A percentile compares a stretch with the other conserved stretches of the same genome.
Evolutionary conservation across 2,329 filamentous ascomycete species (phyloP).

Genomic region (Pseudogymnoascus sp.): DNA sequence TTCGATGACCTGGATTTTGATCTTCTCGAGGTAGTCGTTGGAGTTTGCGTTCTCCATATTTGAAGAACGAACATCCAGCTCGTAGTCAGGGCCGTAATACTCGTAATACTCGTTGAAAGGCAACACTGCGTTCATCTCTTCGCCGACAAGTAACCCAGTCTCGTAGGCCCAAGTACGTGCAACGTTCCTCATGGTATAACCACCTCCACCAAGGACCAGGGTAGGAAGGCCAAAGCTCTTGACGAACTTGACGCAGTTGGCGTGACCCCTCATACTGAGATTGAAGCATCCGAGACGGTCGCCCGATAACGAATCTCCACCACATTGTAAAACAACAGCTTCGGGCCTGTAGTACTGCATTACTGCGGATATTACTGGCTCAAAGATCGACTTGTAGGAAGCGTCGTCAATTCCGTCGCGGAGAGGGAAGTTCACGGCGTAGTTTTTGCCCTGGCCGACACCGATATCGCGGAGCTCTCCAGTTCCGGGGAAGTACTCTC

Average conservation of each 20-base stretch:
- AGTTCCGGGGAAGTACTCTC: conserved; percentile 90
- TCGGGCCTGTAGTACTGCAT: conserved; percentile 83
- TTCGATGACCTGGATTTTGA: conserved; percentile 73
- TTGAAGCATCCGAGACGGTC: conserved; percentile 96
- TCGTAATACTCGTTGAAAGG: conserved; percentile 96
- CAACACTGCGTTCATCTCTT: conserved; percentile 71
- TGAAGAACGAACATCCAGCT: conserved; percentile 78
- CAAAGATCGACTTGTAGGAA: conserved; percentile 85
- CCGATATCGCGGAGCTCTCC: conserved; percentile 81
- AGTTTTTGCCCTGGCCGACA: conserved; percentile 79
- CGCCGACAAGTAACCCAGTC: conserved; percentile 79
- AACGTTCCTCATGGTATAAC: conserved; percentile 95
- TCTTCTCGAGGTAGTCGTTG: conserved; percentile 69
- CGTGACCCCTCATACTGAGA: conserved; percentile 91
- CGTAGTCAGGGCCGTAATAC: conserved; percentile 87
- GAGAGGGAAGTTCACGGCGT: conserved; percentile 83
- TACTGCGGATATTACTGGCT: conserved; percentile 77
- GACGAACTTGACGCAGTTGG: conserved; percentile 86
- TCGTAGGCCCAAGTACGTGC: conserved; percentile 96
- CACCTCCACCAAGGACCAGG: conserved; percentile 88
- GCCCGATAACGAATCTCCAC: conserved; percentile 87
- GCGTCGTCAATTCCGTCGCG: conserved; percentile 85
- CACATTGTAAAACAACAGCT: conserved; percentile 91
- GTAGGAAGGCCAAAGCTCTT: conserved; percentile 79
- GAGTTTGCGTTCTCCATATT: conserved; percentile 91